Base-by-base conservation (phyloP, 768 basidiomycete genomes). In the Fomitopsis serialis region DNA sequence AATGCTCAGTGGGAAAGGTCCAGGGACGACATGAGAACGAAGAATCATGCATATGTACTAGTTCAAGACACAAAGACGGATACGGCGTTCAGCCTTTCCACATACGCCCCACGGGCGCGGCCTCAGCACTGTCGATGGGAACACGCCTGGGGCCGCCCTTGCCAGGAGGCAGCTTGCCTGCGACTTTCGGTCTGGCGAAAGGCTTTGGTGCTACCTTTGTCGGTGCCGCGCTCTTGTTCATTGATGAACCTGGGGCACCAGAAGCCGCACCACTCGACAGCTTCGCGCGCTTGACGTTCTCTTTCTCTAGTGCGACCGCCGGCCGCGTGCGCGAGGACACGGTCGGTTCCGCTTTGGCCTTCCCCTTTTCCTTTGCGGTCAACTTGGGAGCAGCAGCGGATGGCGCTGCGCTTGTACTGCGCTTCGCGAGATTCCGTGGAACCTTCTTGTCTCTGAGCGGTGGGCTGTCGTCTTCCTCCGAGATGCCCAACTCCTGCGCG, bases 71-170 rank as follows among this genome's bases (percentile, higher is more conserved):
- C 19, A 15, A 15, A 7, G 37, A 6, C 15, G 15, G 13, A 17
- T 2, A 24, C 12, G 50, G 24, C 5, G 11, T 36, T 68, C 61
- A 82, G 15, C 74, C 75, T 62, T 75, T 76, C 76, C 82, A 76
- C 0, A 73, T 72, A 32, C 75, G 78, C 11, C 68, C 66, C 37
- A 72, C 66, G 6, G 74, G 67, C 4, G 81, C 81, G 4, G 85
- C 85, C 52, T 86, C 84, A 1, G 76, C 75, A 57, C 84, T 87
- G 56, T 81, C 79, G n/a, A 87, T 70, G 4, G 77, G 82, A 23
- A 89, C 85, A 53, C 86, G 73, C 59, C 86, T 72, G 4, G 87
- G 78, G 6, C 84, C 86, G 25, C 74, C 74, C 54, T 67, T 72
- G 60, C 48, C 17, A 22, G 23, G 42, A 23, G 32, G 35, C 21